Conservation (phyloP, 2,329 filamentous ascomycete genomes). For the Scytalidium sp. region DNA sequence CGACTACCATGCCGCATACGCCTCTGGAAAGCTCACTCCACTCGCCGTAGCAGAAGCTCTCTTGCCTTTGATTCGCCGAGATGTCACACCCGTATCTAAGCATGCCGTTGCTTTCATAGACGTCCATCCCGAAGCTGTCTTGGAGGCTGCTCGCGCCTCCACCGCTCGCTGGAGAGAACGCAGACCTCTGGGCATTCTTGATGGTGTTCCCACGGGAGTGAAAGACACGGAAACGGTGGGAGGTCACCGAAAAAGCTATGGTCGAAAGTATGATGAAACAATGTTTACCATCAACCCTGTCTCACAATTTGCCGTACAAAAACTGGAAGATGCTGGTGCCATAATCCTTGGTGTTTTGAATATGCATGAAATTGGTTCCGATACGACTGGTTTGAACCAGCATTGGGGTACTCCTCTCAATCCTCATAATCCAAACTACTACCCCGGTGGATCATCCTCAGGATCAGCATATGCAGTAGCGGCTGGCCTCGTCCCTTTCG, state of each 20-base stretch:
- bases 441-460: conserved; percentile 84
- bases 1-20: conserved; percentile 77
- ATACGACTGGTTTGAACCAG: conserved; percentile 81
- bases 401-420: conserved; percentile 82
- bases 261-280: conserved; percentile 79
- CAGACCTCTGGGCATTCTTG: conserved; percentile 63
- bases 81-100: conserved; percentile 47
- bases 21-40: conserved; percentile 67
- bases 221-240: conserved; percentile 79
- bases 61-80: conserved; percentile 66
- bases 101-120: conserved; percentile 75
- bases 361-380: conserved; percentile 80
- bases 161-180: conserved; percentile 69
- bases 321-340: conserved; percentile 66
- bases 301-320: conserved; percentile 69
- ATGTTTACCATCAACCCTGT: conserved; percentile 65
- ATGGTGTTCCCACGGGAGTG: conserved; percentile 79
- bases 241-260: conserved; percentile 67
- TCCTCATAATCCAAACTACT: conserved; percentile 70
- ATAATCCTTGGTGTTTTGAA: conserved; percentile 75
- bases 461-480: conserved; percentile 85
- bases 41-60: conserved; percentile 68
- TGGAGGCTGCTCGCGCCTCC: conserved; percentile 68
- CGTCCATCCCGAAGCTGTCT: conserved; percentile 58
- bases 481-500: conserved; percentile 56